Base-by-base conservation (phyloP, 2,329 filamentous ascomycete genomes). In the Hypoxylon sp. region DNA sequence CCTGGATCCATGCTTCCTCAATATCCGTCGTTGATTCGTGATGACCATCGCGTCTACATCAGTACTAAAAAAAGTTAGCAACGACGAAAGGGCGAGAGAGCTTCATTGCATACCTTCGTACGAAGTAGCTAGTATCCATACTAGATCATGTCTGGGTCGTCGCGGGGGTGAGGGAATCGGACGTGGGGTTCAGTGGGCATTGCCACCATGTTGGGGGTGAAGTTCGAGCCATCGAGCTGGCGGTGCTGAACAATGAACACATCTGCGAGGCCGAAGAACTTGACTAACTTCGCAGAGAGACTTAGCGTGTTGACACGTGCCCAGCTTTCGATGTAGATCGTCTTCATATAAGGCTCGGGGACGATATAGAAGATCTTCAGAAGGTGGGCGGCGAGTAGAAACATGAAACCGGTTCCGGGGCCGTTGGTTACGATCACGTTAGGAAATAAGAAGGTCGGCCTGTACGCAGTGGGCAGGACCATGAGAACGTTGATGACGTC, bases 271-370 rank as follows among this genome's bases (percentile, higher is more conserved):
- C 82, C 79, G 1, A 81, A 80, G 68, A 81, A 79, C 60, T 90
- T 78, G 59, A 99, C 81, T 37, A 98, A 79, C 74, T 87, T 89
- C 0, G 94, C 95, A 37, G 92, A 97, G 62, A 97, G 77, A 79
- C 94, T 98, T 68, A 98, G 78, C 11, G 87, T 89, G 68, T 85
- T 89, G 15, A 97, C 91, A 15, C 95, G 85, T 2, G 95, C 94
- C 90, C 94, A 97, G 19, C 91, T 95, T 81, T 99, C 95, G 26
- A 97, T 86, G 75, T 95, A 99, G 13, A 98, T 82, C 8, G 91
- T 89, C 65, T 88, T 87, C 80, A 94, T 89, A 67, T 84, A 85
- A 26, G 82, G 78, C 19, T 80, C 75, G 0, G 83, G 83, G 24
- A 80, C 78, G 5, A 81, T 8, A 55, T 70, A 79, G 32, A 81